Percentiles rank a stretch among this genome's conserved stretches.
Evolutionary conservation across 169 alveolate genomes (phyloP).

Genomic region (Plasmodium gallinaceum): DNA sequence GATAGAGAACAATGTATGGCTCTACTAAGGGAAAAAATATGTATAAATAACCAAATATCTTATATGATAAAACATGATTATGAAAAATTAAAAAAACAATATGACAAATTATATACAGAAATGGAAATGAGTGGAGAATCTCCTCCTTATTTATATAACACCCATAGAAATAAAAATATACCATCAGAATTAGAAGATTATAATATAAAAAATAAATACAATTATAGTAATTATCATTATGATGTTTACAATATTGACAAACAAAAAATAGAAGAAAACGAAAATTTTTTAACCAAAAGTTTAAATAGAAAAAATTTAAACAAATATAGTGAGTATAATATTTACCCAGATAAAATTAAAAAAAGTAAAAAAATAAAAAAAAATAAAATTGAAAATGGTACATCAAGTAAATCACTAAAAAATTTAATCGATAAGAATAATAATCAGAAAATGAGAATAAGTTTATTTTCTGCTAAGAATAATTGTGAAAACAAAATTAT

Average conservation of each 20-base stretch:
- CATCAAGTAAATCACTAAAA: not conserved
- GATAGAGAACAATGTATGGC: conserved; percentile 81
- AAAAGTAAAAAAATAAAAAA: conserved; percentile 26
- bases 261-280: conserved; percentile 38
- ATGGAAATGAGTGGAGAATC: conserved; percentile 86
- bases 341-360: conserved; percentile 29
- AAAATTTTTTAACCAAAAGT: conserved; percentile 13
- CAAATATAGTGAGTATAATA: conserved; percentile 42
- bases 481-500: not conserved
- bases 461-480: not conserved
- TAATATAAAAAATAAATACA: not conserved
- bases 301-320: conserved; percentile 13
- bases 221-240: conserved; percentile 21
- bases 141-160: conserved; percentile 58
- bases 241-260: conserved; percentile 10
- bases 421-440: not conserved
- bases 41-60: conserved; percentile 83
- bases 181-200: conserved; percentile 23
- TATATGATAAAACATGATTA: conserved; percentile 82
- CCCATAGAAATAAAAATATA: conserved; percentile 4
- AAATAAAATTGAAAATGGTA: conserved; percentile 1
- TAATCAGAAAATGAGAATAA: not conserved
- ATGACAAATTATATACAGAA: conserved; percentile 81
- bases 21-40: conserved; percentile 81
- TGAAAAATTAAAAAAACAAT: conserved; percentile 81